Evolutionary conservation across 441 rosid species (phyloP), one percentile per base, ranked within the genome.

Genomic region (Erodium texanum): DNA sequence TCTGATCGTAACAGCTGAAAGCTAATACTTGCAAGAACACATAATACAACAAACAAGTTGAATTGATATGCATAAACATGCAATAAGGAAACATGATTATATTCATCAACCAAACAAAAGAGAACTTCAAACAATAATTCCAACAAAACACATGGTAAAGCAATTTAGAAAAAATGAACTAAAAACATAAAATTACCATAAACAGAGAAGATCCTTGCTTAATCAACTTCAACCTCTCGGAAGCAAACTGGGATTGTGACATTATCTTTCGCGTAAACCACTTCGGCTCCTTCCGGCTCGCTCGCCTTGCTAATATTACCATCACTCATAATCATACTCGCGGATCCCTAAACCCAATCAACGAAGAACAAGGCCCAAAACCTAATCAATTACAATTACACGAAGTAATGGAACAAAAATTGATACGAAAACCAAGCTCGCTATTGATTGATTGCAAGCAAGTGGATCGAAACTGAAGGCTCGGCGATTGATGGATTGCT

Each of bases 221-320:
- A 70, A 89, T 90, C 68, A 94, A 79, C 91, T 82, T 94, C 78
- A 94, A 81, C 82, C 98, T 79, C 83, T 92, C 94, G 18, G 93
- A 89, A 34, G 91, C 41, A 6, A 34, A 34, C 7, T 34, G 41
- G 41, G 41, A 34, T 34, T 7, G 41, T 5, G 7, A 34, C 41
- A 34, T 34, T 34, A 7, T 34, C 41, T 34, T 34, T 34, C 41
- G 9, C 41, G 41, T 3, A 34, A 5, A 34, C 41, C 41, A 34
- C 41, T 34, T 34, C 41, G 41, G 41, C 6, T 34, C 41, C 41
- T 6, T 34, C 41, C 41, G n/a, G n/a, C n/a, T n/a, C n/a, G n/a
- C n/a, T n/a, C n/a, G n/a, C n/a, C 92, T 8, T 48, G 15, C 79
- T 74, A 80, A 81, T 89, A 62, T 76, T 74, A 74, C 90, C 82